Conservation (phyloP, 805 yeast genomes). For the Saccharomycopsis babjevae region DNA sequence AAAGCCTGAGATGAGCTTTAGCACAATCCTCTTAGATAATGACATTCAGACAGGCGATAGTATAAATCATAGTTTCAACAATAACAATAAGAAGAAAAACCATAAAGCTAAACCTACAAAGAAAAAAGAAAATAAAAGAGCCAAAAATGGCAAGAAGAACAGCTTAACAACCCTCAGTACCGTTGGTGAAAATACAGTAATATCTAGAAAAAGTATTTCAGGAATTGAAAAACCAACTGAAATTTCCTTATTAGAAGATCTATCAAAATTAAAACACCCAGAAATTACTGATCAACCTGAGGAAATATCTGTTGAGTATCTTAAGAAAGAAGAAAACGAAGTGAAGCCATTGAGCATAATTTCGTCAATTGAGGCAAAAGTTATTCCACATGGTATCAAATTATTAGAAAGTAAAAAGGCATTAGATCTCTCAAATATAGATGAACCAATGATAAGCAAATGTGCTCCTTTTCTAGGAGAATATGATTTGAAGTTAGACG, state of each 20-base stretch:
- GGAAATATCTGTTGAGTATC: neutral
- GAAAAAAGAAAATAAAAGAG: neutral
- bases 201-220: neutral
- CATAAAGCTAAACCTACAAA: neutral
- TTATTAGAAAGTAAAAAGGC: neutral
- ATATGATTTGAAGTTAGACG: neutral
- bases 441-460: conserved; percentile 1
- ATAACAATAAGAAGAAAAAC: neutral
- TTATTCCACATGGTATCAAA: neutral
- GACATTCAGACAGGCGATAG: neutral
- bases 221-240: neutral
- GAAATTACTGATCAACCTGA: neutral
- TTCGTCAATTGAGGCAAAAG: neutral
- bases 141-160: neutral
- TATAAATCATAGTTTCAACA: neutral
- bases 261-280: neutral
- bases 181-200: neutral
- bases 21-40: neutral
- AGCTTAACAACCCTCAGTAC: neutral
- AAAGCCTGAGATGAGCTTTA: neutral
- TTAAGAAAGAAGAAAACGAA: neutral
- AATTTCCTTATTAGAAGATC: neutral
- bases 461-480: conserved; percentile 6
- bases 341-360: neutral
- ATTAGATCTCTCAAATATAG: conserved; percentile 5